Conservation (phyloP, 148 eudicot genomes). For the Fagopyrum homotropicum region DNA sequence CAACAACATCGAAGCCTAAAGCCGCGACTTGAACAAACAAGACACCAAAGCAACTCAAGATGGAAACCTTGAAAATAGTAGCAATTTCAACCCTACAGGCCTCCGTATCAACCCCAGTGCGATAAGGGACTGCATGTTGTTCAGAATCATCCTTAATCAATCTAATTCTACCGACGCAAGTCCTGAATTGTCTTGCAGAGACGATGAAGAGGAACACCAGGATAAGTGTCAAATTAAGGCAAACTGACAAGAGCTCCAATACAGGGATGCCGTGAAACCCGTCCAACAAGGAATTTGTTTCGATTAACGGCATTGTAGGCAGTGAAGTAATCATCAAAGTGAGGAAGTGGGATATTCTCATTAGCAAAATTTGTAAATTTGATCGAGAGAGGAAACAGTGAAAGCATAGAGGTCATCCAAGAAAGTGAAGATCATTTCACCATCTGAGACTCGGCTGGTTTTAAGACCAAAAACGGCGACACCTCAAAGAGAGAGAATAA, state of each 20-base stretch:
- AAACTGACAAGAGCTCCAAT: conserved; percentile 56
- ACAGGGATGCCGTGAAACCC: conserved; percentile 38
- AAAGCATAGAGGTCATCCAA: conserved; percentile 23
- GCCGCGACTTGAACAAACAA: conserved; percentile 58
- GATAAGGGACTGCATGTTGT: conserved; percentile 29
- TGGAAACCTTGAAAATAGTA: conserved; percentile 42
- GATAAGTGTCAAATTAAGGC: conserved; percentile 62
- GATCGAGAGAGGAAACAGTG: conserved; percentile 9
- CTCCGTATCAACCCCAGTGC: conserved; percentile 37
- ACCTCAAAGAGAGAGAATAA: conserved; percentile 29
- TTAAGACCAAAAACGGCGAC: conserved; percentile 26
- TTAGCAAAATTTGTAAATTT: conserved; percentile 17
- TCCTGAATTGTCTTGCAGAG: conserved; percentile 48
- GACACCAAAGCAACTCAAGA: conserved; percentile 74
- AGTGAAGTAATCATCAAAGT: conserved; percentile 17
- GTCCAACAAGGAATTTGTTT: conserved; percentile 16
- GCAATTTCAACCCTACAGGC: conserved; percentile 42
- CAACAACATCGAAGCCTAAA: conserved; percentile 62
- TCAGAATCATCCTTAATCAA: conserved; percentile 48
- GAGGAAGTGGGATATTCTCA: conserved; percentile 31
- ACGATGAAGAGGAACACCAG: conserved; percentile 50
- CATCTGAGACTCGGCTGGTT: conserved; percentile 36
- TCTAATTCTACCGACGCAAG: conserved; percentile 60
- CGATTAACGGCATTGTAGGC: conserved; percentile 15
- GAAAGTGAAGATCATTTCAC: conserved; percentile 43